These are phyloP conservation scores for Cryptosporidium sp. DNA, from an alignment of 169 alveolate genomes.

Conservation along the genomic window DNA sequence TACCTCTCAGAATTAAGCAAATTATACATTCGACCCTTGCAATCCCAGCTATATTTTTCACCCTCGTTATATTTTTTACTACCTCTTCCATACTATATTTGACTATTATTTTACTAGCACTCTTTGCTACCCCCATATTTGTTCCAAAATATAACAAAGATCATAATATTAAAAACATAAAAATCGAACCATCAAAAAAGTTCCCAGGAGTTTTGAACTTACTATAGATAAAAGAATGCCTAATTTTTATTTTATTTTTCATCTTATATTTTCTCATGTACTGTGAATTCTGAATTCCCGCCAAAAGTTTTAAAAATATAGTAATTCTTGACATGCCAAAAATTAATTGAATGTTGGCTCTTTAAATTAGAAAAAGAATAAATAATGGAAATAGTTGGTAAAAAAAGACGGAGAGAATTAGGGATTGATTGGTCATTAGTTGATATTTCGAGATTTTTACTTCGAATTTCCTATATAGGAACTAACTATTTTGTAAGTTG, in stretches of 20 bases:
- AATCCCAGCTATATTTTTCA: slow-evolving; percentile 49
- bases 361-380: not conserved
- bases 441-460: slow-evolving; percentile 51
- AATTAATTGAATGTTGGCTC: not conserved
- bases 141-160: not conserved
- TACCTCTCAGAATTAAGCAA: slow-evolving; percentile 36
- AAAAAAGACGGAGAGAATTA: slow-evolving; percentile 12
- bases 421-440: slow-evolving; percentile 68
- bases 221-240: not conserved
- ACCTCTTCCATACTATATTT: slow-evolving; percentile 42
- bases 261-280: not conserved
- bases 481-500: slow-evolving; percentile 72
- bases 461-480: slow-evolving; percentile 72
- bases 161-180: not conserved
- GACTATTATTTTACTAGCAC: slow-evolving; percentile 13
- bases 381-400: not conserved
- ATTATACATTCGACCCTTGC: slow-evolving; percentile 24
- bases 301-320: not conserved
- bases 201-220: not conserved
- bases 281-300: not conserved
- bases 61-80: slow-evolving; percentile 28
- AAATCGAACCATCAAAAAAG: not conserved
- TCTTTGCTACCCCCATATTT: not conserved
- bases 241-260: not conserved
- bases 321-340: slow-evolving; percentile 1